Percentiles rank a stretch among this genome's conserved stretches.
Evolutionary conservation across 2,329 filamentous ascomycete species (phyloP).

Genomic region (Epichloe scottii): DNA sequence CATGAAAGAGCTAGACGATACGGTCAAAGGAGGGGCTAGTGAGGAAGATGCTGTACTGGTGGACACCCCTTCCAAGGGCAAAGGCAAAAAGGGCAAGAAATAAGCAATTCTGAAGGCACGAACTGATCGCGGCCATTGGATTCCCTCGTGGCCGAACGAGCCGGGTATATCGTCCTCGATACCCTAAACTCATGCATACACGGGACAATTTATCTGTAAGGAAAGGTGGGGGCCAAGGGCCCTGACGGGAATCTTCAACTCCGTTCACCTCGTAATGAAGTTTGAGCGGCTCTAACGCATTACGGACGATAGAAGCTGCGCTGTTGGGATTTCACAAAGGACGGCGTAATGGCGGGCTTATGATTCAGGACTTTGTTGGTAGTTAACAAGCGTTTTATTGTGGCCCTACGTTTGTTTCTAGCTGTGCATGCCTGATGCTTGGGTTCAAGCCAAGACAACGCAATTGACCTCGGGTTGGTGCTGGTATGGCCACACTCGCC

Average conservation of each 20-base stretch:
- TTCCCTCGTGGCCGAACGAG: background rate
- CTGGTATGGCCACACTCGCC: too few relatives aligned
- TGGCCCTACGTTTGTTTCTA: background rate
- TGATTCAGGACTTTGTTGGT: background rate
- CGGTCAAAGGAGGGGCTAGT: slow-evolving; percentile 21
- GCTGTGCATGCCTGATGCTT: background rate
- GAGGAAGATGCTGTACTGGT: slow-evolving; percentile 55
- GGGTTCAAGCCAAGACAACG: background rate
- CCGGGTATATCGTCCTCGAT: background rate
- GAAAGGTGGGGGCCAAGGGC: background rate
- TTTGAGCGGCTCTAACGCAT: background rate
- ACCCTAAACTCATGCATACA: background rate
- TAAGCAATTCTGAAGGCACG: background rate
- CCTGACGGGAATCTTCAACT: background rate
- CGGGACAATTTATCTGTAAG: background rate
- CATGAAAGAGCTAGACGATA: slow-evolving; percentile 71
- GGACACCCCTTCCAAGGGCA: slow-evolving; percentile 45
- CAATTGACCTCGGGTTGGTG: too few relatives aligned
- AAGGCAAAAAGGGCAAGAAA: slow-evolving; percentile 50
- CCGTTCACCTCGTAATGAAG: background rate
- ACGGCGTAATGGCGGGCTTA: background rate
- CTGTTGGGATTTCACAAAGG: background rate
- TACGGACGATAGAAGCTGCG: background rate
- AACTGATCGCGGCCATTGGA: background rate
- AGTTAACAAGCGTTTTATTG: background rate